Percentiles rank a stretch among this genome's conserved stretches.
These are phyloP conservation scores for Botrytis cinerea DNA, from an alignment of 2,329 filamentous ascomycete species.

Conservation along the genomic window DNA sequence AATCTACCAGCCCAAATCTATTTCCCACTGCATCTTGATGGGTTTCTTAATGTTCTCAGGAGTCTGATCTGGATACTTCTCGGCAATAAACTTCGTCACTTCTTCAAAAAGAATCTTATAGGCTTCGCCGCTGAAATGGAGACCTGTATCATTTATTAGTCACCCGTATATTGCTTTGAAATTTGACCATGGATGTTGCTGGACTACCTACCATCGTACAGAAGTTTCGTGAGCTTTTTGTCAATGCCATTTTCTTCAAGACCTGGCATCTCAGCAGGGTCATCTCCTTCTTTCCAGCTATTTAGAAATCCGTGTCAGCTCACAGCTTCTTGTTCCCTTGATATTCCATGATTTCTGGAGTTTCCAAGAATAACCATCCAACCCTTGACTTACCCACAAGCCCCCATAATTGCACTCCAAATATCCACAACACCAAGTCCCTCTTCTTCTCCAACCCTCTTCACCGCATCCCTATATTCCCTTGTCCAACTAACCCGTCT, in stretches of 20 bases:
- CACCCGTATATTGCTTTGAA: not conserved
- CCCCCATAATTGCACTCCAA: slow-evolving; percentile 74
- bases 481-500: slow-evolving; percentile 49
- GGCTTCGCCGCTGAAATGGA: slow-evolving; percentile 20
- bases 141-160: not conserved
- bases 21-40: slow-evolving; percentile 17
- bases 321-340: not conserved
- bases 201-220: slow-evolving; percentile 8
- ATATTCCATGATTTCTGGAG: not conserved
- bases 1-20: slow-evolving; percentile 12
- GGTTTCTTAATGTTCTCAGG: slow-evolving; percentile 3
- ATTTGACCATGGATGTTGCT: not conserved
- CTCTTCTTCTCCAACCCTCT: slow-evolving; percentile 51
- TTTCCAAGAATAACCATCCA: too few species aligned
- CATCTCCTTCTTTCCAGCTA: slow-evolving; percentile 18
- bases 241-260: slow-evolving; percentile 2
- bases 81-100: slow-evolving; percentile 8
- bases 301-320: not conserved
- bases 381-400: slow-evolving; percentile 33
- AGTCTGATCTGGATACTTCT: slow-evolving; percentile 10
- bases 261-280: slow-evolving; percentile 6
- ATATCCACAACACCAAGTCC: slow-evolving; percentile 70
- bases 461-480: slow-evolving; percentile 62
- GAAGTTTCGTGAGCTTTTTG: not conserved
- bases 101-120: slow-evolving; percentile 21